phyloP scores from a whole-genome alignment of 2,329 filamentous ascomycete species.

The Fusarium sp. region DNA sequence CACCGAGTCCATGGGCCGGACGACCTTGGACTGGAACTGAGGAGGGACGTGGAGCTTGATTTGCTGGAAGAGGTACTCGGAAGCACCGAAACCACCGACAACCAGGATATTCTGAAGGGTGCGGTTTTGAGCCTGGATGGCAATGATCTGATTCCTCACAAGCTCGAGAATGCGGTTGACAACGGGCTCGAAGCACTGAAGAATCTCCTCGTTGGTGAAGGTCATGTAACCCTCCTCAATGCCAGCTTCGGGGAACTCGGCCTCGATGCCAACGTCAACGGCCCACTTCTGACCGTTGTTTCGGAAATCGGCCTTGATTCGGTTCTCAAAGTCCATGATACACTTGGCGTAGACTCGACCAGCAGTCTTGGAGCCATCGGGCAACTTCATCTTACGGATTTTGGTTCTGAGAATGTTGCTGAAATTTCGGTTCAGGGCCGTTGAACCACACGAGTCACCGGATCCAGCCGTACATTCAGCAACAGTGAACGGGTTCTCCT shows the following conservation, averaged over 20 bases:
- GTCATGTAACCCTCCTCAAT: constrained; percentile 99
- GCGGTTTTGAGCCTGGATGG: constrained; percentile 96
- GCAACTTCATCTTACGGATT: constrained; percentile 99
- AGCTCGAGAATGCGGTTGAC: constrained; percentile 96
- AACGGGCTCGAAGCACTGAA: constrained; percentile 98
- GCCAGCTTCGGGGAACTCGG: constrained; percentile 95
- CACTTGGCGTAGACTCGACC: constrained; percentile 98
- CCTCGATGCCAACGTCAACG: constrained; percentile 97
- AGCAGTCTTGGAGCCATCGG: constrained; percentile 96
- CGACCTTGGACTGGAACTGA: constrained; percentile 98
- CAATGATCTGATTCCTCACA: constrained; percentile 97
- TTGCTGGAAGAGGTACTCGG: constrained; percentile 98
- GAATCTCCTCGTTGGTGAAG: constrained; percentile 98
- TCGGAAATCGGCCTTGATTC: constrained; percentile 99
- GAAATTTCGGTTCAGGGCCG: constrained; percentile 96
- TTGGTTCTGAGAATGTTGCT: constrained; percentile 97
- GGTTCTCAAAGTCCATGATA: constrained; percentile 99
- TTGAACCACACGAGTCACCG: constrained; percentile 98
- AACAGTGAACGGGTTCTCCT: constrained; percentile 96
- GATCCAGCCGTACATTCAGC: constrained; percentile 97
- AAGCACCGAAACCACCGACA: constrained; percentile 97
- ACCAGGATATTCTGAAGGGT: constrained; percentile 95
- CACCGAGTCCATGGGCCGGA: constrained; percentile 98
- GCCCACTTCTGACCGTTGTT: constrained; percentile 99
- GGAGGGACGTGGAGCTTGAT: constrained; percentile 98